A percentile compares a stretch with the other conserved stretches of the same genome.
Evolutionary conservation across 306 rosid species (phyloP).

Genomic region (Prunus dulcis): DNA sequence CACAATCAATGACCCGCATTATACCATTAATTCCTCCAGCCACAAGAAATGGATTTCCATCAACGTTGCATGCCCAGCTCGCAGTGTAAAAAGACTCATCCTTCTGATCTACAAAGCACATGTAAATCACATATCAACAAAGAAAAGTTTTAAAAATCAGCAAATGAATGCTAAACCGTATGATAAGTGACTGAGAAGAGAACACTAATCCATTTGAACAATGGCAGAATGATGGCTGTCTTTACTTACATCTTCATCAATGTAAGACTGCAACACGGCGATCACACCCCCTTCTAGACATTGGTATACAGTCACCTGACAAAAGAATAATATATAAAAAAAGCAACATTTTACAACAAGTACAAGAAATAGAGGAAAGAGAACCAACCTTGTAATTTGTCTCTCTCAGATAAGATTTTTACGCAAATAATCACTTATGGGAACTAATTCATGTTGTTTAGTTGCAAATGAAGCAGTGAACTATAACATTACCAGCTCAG

Average conservation of each 20-base stretch:
- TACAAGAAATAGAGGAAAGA: not conserved
- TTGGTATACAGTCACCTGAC: constrained; percentile 71
- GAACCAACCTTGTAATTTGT: not conserved
- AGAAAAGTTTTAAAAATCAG: not conserved
- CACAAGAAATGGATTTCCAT: constrained; percentile 70
- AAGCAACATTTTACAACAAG: not conserved
- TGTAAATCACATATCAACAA: constrained; percentile 23
- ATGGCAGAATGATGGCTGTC: not conserved
- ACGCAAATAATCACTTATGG: not conserved
- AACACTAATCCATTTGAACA: not conserved
- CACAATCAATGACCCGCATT: constrained; percentile 77
- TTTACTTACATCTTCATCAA: constrained; percentile 86
- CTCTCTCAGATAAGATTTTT: not conserved
- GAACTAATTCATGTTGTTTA: not conserved
- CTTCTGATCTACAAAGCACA: constrained; percentile 78
- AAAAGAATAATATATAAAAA: not conserved
- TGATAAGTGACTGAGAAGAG: not conserved
- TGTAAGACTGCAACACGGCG: constrained; percentile 85
- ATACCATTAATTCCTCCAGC: constrained; percentile 92
- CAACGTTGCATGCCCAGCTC: constrained; percentile 73
- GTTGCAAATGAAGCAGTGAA: not conserved
- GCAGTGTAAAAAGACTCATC: constrained; percentile 93
- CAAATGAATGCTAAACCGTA: not conserved
- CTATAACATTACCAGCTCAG: not conserved
- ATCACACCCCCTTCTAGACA: constrained; percentile 84